These are phyloP conservation scores for Populus hybrid DNA, from an alignment of 441 rosid genomes.

Conservation along the genomic window DNA sequence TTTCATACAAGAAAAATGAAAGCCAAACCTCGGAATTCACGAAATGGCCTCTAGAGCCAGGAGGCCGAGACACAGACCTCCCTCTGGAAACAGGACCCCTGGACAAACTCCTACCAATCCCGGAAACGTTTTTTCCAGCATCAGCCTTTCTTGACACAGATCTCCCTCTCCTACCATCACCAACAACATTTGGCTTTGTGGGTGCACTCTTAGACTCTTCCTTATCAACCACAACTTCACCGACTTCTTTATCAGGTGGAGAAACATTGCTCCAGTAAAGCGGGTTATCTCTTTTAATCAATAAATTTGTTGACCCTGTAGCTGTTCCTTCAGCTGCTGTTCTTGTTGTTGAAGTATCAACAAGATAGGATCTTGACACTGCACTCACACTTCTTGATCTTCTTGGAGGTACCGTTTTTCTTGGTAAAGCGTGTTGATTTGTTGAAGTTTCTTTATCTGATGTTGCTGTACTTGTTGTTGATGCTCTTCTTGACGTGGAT, in stretches of 20 bases:
- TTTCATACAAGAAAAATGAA: background rate
- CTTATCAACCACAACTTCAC: constrained; percentile 6
- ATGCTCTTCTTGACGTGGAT: constrained; percentile 22
- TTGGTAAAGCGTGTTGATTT: constrained; percentile 2
- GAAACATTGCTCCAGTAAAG: constrained; percentile 38
- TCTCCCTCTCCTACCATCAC: constrained; percentile 38
- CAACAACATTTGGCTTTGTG: constrained; percentile 3
- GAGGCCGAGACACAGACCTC: constrained; percentile 50
- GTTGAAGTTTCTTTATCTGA: constrained; percentile 20
- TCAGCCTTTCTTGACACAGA: constrained; percentile 37
- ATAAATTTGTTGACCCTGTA: constrained; percentile 25
- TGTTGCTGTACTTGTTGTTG: constrained; percentile 12
- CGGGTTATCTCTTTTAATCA: constrained; percentile 53
- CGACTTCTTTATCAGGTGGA: constrained; percentile 8
- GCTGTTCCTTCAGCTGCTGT: background rate
- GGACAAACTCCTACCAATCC: constrained; percentile 36
- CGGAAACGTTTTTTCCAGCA: constrained; percentile 16
- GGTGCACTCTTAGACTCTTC: background rate
- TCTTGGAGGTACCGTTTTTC: constrained; percentile 25
- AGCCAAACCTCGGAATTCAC: constrained; percentile 40
- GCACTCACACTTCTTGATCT: constrained; percentile 66
- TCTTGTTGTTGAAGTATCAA: constrained; percentile 5
- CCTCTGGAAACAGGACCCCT: constrained; percentile 37
- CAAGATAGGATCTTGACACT: constrained; percentile 35
- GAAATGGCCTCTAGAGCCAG: constrained; percentile 29